Conservation (phyloP, 371 early-diverging fungal species). For the Blakeslea trispora region DNA sequence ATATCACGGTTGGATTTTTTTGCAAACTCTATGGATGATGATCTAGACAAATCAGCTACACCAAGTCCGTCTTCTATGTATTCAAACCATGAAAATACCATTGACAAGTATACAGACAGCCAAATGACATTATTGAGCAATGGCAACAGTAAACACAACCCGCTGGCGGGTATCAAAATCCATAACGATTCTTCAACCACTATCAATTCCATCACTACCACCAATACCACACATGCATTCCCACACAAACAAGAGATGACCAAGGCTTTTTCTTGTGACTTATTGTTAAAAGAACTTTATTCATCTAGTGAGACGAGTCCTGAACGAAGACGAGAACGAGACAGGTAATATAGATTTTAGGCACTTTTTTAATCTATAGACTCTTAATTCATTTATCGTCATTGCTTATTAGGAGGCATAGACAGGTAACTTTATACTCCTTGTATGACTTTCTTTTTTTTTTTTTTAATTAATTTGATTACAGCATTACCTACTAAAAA, state of each 20-base stretch:
- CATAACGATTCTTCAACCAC: conserved; percentile 6
- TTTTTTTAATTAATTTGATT: conserved; percentile 1
- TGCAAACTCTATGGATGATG: not conserved
- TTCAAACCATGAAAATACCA: not conserved
- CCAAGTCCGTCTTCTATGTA: not conserved
- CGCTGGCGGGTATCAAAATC: conserved; percentile 6
- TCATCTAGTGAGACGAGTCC: conserved; percentile 18
- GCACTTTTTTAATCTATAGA: no score
- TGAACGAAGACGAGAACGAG: conserved; percentile 20
- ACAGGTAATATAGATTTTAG: conserved; percentile 17
- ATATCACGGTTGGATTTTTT: conserved; percentile 2
- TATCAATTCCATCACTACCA: conserved; percentile 2
- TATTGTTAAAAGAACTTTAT: conserved; percentile 16
- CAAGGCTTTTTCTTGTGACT: conserved; percentile 9
- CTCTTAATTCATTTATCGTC: not conserved
- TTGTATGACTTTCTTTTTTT: not conserved
- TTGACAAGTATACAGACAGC: conserved; percentile 16
- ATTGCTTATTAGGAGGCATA: conserved; percentile 22
- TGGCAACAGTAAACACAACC: not conserved
- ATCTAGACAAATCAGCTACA: not conserved
- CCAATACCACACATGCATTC: not conserved
- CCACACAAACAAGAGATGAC: not conserved
- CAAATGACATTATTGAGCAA: conserved; percentile 13
- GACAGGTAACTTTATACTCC: conserved; percentile 24
- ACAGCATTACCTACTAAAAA: conserved; percentile 45